These are phyloP conservation scores for Chrysoporthe puriensis DNA, from an alignment of 2,329 filamentous ascomycete genomes.

Conservation along the genomic window DNA sequence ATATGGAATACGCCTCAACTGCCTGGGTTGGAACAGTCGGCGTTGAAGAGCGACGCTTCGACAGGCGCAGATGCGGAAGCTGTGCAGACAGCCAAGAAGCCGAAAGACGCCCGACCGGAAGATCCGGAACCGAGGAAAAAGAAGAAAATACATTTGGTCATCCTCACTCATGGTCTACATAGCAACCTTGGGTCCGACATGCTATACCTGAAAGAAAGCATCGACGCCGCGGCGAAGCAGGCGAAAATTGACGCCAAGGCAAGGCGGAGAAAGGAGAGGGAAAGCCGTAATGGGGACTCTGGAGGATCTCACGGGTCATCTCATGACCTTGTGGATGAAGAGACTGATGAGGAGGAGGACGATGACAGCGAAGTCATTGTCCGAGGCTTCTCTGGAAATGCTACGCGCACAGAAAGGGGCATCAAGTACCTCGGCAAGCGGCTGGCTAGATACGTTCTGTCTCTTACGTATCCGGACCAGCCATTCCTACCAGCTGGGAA, in stretches of 20 bases:
- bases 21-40: slow-evolving; percentile 61
- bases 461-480: slow-evolving; percentile 92
- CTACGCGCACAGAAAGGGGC: slow-evolving; percentile 86
- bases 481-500: slow-evolving; percentile 74
- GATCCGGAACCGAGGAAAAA: slow-evolving; percentile 47
- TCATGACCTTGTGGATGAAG: slow-evolving; percentile 27
- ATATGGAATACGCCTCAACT: slow-evolving; percentile 92
- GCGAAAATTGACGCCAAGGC: slow-evolving; percentile 70
- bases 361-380: slow-evolving; percentile 85
- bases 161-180: slow-evolving; percentile 92
- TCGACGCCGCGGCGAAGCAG: slow-evolving; percentile 79
- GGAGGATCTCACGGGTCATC: slow-evolving; percentile 14
- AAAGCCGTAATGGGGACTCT: slow-evolving; percentile 32
- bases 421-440: slow-evolving; percentile 97
- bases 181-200: slow-evolving; percentile 96
- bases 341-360: slow-evolving; percentile 36
- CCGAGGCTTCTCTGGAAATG: slow-evolving; percentile 86
- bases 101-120: slow-evolving; percentile 27
- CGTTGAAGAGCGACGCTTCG: slow-evolving; percentile 18
- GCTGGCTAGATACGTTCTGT: slow-evolving; percentile 86
- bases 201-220: slow-evolving; percentile 96
- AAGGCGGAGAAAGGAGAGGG: slow-evolving; percentile 57
- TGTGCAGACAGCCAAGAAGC: slow-evolving; percentile 21
- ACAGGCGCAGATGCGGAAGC: slow-evolving; percentile 30
- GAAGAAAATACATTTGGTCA: slow-evolving; percentile 86